Evolutionary conservation across 768 basidiomycete species (phyloP).

Genomic region (Termitomyces titanicus): DNA sequence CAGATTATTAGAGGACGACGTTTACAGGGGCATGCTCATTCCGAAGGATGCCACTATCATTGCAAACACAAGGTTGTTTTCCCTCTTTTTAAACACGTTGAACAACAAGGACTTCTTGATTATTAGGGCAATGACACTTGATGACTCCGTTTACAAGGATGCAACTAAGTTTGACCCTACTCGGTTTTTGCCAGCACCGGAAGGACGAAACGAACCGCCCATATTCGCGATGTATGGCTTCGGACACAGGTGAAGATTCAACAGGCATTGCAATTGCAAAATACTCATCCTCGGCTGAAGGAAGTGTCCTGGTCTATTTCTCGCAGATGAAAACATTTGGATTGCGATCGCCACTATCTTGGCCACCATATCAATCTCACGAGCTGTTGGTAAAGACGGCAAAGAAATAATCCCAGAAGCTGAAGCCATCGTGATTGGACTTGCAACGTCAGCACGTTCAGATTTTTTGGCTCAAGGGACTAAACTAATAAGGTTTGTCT

Average conservation of each 20-base stretch:
- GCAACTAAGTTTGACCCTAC: constrained; percentile 37
- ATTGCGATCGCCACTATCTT: constrained; percentile 17
- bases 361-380: constrained; percentile 29
- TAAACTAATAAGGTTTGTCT: no score
- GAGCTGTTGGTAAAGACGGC: constrained; percentile 28
- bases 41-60: constrained; percentile 38
- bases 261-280: background rate
- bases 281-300: background rate
- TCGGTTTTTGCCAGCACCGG: constrained; percentile 27
- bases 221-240: constrained; percentile 16
- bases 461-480: no score
- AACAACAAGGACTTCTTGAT: background rate
- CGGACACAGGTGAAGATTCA: constrained; percentile 16
- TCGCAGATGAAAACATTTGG: constrained; percentile 40
- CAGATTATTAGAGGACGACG: background rate
- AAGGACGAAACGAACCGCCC: constrained; percentile 6
- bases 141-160: constrained; percentile 31
- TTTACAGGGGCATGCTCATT: background rate
- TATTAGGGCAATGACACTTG: constrained; percentile 34
- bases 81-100: background rate
- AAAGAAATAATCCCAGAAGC: constrained; percentile 27
- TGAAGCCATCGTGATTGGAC: no score
- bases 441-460: no score
- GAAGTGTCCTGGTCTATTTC: constrained; percentile 35
- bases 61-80: constrained; percentile 33